Conservation (phyloP, 345 rosid genomes). For the Moricandia arvensis region DNA sequence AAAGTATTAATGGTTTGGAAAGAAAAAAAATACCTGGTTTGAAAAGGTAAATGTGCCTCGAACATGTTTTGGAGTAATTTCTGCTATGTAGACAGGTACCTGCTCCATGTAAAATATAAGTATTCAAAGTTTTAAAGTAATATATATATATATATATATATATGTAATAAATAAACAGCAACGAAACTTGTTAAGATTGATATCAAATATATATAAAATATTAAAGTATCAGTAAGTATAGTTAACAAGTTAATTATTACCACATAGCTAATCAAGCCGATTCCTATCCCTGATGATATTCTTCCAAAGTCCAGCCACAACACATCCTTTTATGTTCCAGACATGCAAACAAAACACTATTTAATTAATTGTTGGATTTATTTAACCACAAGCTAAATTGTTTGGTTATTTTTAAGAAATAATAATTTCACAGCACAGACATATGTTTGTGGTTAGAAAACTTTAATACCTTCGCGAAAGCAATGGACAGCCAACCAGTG, state of each 20-base stretch:
- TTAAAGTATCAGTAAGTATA: background rate
- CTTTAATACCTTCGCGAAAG: constrained; percentile 46
- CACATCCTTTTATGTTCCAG: constrained; percentile 33
- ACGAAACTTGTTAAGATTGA: background rate
- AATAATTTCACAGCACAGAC: background rate
- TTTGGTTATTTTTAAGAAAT: background rate
- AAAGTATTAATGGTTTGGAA: background rate
- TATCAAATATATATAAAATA: background rate
- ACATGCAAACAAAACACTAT: constrained; percentile 17
- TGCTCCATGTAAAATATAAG: background rate
- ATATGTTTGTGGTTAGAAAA: background rate
- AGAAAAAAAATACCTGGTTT: constrained; percentile 24
- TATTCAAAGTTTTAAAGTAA: background rate
- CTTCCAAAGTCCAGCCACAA: constrained; percentile 44
- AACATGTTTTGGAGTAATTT: constrained; percentile 35
- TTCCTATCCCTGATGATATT: constrained; percentile 42
- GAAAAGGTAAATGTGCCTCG: constrained; percentile 33
- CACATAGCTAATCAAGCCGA: constrained; percentile 44
- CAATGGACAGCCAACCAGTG: constrained; percentile 56
- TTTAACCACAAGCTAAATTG: background rate
- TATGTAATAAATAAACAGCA: background rate
- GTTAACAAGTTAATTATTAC: constrained; percentile 35
- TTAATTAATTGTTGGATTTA: background rate
- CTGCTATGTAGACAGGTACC: constrained; percentile 43
- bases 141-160: background rate